A percentile compares a stretch with the other conserved stretches of the same genome.
phyloP scores from a whole-genome alignment of 306 rosid species.

The Vachellia collinsii region DNA sequence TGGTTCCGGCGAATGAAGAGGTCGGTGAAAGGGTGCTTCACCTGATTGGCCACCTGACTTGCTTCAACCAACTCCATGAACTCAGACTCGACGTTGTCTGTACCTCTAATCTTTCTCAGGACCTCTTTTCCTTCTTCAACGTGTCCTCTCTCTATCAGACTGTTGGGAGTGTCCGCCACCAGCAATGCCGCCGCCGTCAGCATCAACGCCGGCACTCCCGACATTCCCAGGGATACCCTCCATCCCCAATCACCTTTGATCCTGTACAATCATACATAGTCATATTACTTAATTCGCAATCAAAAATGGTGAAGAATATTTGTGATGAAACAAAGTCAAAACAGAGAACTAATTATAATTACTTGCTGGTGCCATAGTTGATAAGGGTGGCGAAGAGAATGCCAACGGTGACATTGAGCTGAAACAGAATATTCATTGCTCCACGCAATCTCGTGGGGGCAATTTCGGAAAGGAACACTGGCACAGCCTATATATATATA shows the following conservation, averaged over 20 bases:
- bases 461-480: neutral
- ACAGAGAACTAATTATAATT: neutral
- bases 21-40: conserved; percentile 76
- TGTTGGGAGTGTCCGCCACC: conserved; percentile 88
- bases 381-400: conserved; percentile 1
- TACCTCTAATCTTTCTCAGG: conserved; percentile 69
- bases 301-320: no score
- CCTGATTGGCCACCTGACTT: conserved; percentile 62
- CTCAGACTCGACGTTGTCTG: conserved; percentile 70
- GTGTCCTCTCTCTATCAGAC: conserved; percentile 75
- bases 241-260: conserved; percentile 87
- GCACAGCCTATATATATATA: neutral
- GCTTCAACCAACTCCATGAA: conserved; percentile 71
- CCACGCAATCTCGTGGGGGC: neutral
- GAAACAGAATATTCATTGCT: neutral
- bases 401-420: neutral
- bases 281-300: no score
- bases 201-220: conserved; percentile 73
- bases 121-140: conserved; percentile 71
- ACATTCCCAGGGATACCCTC: conserved; percentile 85
- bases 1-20: conserved; percentile 63
- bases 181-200: conserved; percentile 69
- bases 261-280: conserved; percentile 41
- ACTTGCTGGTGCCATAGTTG: neutral
- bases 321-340: neutral